These are phyloP conservation scores for Phytophthora hibernalis DNA, from an alignment of 352 stramenopile genomes.

Conservation along the genomic window DNA sequence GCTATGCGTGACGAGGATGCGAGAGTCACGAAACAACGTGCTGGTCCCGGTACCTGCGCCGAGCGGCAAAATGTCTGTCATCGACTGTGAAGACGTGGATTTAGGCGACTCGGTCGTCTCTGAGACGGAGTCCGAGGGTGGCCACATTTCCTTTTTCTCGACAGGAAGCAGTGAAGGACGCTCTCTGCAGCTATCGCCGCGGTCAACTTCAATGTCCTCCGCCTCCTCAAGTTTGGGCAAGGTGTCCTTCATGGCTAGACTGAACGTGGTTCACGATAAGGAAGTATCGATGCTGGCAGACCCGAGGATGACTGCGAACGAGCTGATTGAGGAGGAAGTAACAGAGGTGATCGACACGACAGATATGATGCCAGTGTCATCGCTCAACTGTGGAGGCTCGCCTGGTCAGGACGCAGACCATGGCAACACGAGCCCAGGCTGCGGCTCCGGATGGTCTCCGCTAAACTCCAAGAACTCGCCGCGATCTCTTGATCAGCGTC, in stretches of 20 bases:
- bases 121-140: conserved; percentile 59
- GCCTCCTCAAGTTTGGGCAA: conserved; percentile 40
- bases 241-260: conserved; percentile 41
- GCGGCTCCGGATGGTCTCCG: conserved; percentile 28
- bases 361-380: conserved; percentile 48
- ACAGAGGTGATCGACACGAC: conserved; percentile 57
- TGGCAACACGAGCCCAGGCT: conserved; percentile 16
- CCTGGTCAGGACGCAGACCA: conserved; percentile 17
- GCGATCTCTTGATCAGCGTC: conserved; percentile 43
- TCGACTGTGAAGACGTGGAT: conserved; percentile 29
- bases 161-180: conserved; percentile 35
- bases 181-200: conserved; percentile 32
- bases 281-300: conserved; percentile 28
- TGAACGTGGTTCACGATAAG: conserved; percentile 50
- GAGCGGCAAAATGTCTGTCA: conserved; percentile 34
- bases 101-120: conserved; percentile 42
- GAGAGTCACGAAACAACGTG: conserved; percentile 35
- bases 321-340: conserved; percentile 39
- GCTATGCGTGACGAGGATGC: conserved; percentile 69
- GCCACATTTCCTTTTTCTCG: conserved; percentile 46
- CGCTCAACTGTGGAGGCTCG: conserved; percentile 3
- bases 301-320: conserved; percentile 27
- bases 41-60: conserved; percentile 30
- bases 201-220: conserved; percentile 26
- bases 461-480: conserved; percentile 34